Evolutionary conservation across 1,284 basidiomycete species (phyloP), one percentile per base, ranked within the genome.

Genomic region (Amylostereum areolatum): DNA sequence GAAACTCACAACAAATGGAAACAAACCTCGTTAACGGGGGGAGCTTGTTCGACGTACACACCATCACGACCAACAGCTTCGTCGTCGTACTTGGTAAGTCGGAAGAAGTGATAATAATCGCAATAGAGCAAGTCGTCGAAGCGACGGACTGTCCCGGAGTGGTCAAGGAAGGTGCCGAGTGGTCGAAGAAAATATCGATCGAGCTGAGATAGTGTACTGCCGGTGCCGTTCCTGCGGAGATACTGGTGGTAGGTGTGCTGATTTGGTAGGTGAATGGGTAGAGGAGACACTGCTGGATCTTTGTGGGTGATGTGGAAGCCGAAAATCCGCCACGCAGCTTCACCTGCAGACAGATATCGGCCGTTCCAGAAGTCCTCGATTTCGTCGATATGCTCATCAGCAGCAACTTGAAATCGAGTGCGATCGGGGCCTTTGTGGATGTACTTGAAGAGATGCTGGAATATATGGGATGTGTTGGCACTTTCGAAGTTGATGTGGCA

Each of bases 371-470:
- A 70, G 3, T 67, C 62, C 29, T 62, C 54, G 39, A 70, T 68
- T 45, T 71, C 66, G 48, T 71, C 62, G 9, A 64, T 46, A 0
- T 40, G 40, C 5, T 49, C 49, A 0, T 48, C 44, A 7, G 27
- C 53, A 41, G 27, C 52, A 27, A 8, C 29, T 8, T 12, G 24
- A 12, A 57, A 7, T 1, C 39, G 36, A 35, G 34, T n/a, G 18
- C 8, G 4, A 46, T 9, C 43, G 47, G 29, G 24, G 62, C 68
- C 66, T 62, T 71, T 72, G 43, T 70, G 62, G 28, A 70, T 64
- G 47, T 71, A 71, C 46, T 72, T 71, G 59, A 67, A 70, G 0
- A 70, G 47, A 52, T 72, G 71, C 41, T 67, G 62, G 46, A 71
- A 67, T 4, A 69, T 34, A 25, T 65, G 63, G 0, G 62, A 60